phyloP scores from a whole-genome alignment of 257 asterid genomes.

The Plantago ovata region DNA sequence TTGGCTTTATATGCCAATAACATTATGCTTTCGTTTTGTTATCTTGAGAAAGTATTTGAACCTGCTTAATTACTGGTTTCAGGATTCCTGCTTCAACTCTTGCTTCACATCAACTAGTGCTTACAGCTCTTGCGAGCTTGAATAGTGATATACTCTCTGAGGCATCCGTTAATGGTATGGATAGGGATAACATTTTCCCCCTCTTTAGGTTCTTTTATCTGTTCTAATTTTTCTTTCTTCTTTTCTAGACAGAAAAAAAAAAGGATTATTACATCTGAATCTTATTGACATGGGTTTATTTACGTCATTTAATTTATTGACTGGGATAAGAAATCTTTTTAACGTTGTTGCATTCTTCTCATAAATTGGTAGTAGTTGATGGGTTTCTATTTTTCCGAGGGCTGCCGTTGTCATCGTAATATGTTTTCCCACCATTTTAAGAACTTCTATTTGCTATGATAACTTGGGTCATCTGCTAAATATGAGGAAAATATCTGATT shows the following conservation, averaged over 20 bases:
- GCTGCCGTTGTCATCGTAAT: neutral
- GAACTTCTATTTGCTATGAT: neutral
- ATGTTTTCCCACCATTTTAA: neutral
- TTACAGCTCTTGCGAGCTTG: constrained; percentile 89
- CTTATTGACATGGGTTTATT: constrained; percentile 10
- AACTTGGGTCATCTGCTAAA: neutral
- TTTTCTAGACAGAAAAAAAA: no score
- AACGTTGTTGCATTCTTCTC: constrained; percentile 9
- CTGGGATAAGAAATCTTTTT: neutral
- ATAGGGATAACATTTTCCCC: constrained; percentile 16
- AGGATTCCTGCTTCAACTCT: constrained; percentile 89
- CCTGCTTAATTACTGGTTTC: constrained; percentile 36
- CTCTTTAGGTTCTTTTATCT: neutral
- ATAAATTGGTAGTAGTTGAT: constrained; percentile 20
- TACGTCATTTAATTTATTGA: constrained; percentile 9
- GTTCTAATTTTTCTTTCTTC: no score
- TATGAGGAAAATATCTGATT: no score
- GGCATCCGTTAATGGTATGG: constrained; percentile 92
- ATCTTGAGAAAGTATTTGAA: constrained; percentile 16
- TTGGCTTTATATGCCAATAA: constrained; percentile 1
- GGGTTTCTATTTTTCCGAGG: neutral
- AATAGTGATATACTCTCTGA: constrained; percentile 67
- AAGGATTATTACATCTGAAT: no score
- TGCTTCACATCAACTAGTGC: constrained; percentile 89
- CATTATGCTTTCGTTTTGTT: constrained; percentile 11